These are phyloP conservation scores for Mycocentrospora acerina DNA, from an alignment of 2,329 filamentous ascomycete genomes.

Conservation along the genomic window DNA sequence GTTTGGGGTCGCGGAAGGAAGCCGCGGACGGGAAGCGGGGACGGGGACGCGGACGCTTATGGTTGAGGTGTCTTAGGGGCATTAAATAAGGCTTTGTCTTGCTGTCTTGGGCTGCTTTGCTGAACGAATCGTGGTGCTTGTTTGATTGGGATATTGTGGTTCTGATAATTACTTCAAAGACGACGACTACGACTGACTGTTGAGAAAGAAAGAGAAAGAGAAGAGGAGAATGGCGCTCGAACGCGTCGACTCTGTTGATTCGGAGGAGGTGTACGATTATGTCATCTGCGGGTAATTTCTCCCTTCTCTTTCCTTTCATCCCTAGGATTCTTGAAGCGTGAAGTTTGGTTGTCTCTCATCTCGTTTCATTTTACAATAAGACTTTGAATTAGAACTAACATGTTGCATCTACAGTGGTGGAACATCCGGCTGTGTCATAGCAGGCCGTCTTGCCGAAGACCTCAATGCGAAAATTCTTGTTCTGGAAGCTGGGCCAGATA, in stretches of 20 bases:
- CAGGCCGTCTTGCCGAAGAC: conserved; percentile 51
- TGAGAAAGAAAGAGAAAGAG: too few species aligned
- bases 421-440: conserved; percentile 53
- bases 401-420: conserved; percentile 42
- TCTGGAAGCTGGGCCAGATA: conserved; percentile 53
- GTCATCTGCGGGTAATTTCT: conserved; percentile 32
- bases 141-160: too few species aligned
- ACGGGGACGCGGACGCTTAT: too few species aligned
- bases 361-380: neutral
- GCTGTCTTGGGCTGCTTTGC: too few species aligned
- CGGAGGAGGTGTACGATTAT: conserved; percentile 25
- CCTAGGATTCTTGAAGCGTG: neutral
- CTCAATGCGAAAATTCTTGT: conserved; percentile 45
- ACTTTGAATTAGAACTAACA: neutral
- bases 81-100: too few species aligned
- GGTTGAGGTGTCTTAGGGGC: too few species aligned
- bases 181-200: too few species aligned
- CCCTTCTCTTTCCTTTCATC: neutral
- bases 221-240: conserved; percentile 28
- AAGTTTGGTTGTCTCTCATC: too few species aligned
- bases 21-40: too few species aligned
- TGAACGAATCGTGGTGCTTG: too few species aligned
- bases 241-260: conserved; percentile 17
- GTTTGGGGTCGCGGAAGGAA: too few species aligned
- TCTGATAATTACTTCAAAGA: too few species aligned